A percentile compares a stretch with the other conserved stretches of the same genome.
These are phyloP conservation scores for Emergomyces pasteurianus DNA, from an alignment of 2,329 filamentous ascomycete genomes.

Conservation along the genomic window DNA sequence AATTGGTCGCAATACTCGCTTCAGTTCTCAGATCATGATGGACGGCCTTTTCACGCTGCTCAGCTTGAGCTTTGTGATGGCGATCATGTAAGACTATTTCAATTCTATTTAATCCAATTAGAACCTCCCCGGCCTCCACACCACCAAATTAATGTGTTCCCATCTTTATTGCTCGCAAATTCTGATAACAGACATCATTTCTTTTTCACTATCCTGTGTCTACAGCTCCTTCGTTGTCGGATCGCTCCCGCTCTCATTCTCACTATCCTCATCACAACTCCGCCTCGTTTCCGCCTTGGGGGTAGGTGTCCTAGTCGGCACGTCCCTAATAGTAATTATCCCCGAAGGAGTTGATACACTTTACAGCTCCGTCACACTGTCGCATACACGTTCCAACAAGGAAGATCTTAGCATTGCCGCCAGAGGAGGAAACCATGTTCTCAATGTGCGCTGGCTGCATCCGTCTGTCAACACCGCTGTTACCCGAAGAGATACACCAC, in stretches of 20 bases:
- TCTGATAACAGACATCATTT: not conserved
- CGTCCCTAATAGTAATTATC: slow-evolving; percentile 92
- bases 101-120: not conserved
- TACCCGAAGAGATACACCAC: slow-evolving; percentile 4
- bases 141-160: not conserved
- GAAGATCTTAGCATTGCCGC: slow-evolving; percentile 6
- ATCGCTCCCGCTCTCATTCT: slow-evolving; percentile 78
- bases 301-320: slow-evolving; percentile 87
- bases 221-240: slow-evolving; percentile 84
- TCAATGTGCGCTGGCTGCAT: slow-evolving; percentile 7
- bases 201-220: not conserved
- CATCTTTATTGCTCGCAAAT: slow-evolving; percentile 8
- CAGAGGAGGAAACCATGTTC: slow-evolving; percentile 15
- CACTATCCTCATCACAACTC: slow-evolving; percentile 73
- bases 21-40: slow-evolving; percentile 33
- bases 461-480: not conserved
- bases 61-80: slow-evolving; percentile 54
- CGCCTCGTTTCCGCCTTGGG: slow-evolving; percentile 85
- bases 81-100: slow-evolving; percentile 41
- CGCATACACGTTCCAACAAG: slow-evolving; percentile 21
- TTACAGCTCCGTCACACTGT: slow-evolving; percentile 43
- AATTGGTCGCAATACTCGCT: not conserved
- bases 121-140: not conserved
- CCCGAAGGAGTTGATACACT: slow-evolving; percentile 91
- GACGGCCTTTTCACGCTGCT: slow-evolving; percentile 55